These are phyloP conservation scores for Jamesozyma spencerorum DNA, from an alignment of 805 yeast genomes.

Conservation along the genomic window DNA sequence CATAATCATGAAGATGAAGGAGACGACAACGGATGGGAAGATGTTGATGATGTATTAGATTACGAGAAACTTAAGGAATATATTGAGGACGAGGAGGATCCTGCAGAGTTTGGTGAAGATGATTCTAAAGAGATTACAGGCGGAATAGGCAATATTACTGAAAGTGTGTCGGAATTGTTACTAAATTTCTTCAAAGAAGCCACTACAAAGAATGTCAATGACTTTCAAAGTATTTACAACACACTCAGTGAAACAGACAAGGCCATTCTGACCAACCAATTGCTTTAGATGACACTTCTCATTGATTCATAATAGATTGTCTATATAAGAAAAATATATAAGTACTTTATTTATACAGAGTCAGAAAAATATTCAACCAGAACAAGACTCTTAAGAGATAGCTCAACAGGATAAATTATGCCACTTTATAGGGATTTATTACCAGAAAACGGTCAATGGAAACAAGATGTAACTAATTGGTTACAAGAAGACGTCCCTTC, in stretches of 20 bases:
- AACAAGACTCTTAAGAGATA: background rate
- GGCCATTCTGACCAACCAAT: slow-evolving; percentile 38
- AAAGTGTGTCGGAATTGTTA: slow-evolving; percentile 32
- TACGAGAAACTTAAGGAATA: slow-evolving; percentile 55
- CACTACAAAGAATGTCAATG: slow-evolving; percentile 38
- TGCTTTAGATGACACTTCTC: slow-evolving; percentile 3
- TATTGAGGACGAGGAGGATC: slow-evolving; percentile 25
- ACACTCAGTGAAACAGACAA: slow-evolving; percentile 45
- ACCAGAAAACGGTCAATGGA: slow-evolving; percentile 78
- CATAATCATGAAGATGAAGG: slow-evolving; percentile 6
- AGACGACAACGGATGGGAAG: slow-evolving; percentile 63
- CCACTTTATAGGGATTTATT: slow-evolving; percentile 43
- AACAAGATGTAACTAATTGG: slow-evolving; percentile 63
- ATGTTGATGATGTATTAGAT: slow-evolving; percentile 59
- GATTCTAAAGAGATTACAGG: slow-evolving; percentile 12
- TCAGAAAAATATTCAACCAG: background rate
- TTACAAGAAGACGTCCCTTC: slow-evolving; percentile 85
- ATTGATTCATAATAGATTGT: background rate
- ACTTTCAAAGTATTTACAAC: slow-evolving; percentile 46
- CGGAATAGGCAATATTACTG: slow-evolving; percentile 9
- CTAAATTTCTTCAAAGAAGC: slow-evolving; percentile 48
- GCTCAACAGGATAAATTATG: slow-evolving; percentile 6
- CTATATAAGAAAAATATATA: background rate
- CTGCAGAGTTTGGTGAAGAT: slow-evolving; percentile 10
- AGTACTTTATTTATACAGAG: background rate